These are phyloP conservation scores for Saraca asoca DNA, from an alignment of 331 rosid species.

Conservation along the genomic window DNA sequence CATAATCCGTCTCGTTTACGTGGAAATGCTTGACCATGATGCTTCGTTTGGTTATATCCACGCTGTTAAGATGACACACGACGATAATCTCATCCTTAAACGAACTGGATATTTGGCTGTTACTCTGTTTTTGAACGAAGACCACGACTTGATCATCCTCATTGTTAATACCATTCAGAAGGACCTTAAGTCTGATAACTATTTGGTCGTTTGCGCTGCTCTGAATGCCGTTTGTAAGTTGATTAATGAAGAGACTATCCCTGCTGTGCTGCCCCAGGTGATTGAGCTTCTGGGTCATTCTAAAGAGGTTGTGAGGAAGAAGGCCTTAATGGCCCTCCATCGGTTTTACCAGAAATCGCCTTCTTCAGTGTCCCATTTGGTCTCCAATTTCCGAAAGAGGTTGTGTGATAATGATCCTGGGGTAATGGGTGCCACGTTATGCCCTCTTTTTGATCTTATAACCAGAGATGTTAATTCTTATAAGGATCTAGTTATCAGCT, in stretches of 20 bases:
- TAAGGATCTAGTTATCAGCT: constrained; percentile 77
- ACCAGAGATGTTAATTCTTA: constrained; percentile 54
- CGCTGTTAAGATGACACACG: constrained; percentile 89
- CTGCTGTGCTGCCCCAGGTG: constrained; percentile 83
- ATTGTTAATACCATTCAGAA: constrained; percentile 92
- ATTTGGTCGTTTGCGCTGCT: constrained; percentile 76
- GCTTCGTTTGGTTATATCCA: constrained; percentile 89
- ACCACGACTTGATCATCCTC: constrained; percentile 80
- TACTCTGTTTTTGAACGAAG: constrained; percentile 71
- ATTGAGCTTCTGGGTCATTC: constrained; percentile 63
- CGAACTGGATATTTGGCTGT: constrained; percentile 92
- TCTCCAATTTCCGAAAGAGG: constrained; percentile 65
- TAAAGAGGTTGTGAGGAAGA: constrained; percentile 77
- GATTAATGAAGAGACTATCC: constrained; percentile 84
- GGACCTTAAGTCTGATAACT: constrained; percentile 75
- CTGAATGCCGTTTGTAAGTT: constrained; percentile 80
- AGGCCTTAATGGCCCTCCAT: constrained; percentile 88
- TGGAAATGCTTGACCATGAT: constrained; percentile 92
- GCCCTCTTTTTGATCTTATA: constrained; percentile 71
- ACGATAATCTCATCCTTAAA: constrained; percentile 63
- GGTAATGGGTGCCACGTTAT: constrained; percentile 85
- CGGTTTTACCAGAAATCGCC: constrained; percentile 78
- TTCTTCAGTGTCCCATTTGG: constrained; percentile 66
- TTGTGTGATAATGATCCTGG: constrained; percentile 85
- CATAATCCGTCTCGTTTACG: constrained; percentile 77